Evolutionary conservation across 805 yeast genomes (phyloP).

Genomic region (Wickerhamomyces alni): DNA sequence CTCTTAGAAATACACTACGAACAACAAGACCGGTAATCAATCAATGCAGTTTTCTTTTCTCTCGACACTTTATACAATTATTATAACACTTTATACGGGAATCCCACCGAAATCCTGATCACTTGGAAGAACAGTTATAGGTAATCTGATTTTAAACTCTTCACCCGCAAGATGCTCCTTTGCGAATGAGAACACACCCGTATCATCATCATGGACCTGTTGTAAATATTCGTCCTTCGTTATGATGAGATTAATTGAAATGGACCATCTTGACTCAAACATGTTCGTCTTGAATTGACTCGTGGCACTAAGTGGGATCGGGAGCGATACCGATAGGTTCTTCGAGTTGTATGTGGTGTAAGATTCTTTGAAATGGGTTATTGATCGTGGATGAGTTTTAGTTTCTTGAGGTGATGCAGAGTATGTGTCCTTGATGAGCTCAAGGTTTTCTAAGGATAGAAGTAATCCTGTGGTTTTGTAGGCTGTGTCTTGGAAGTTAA

Average conservation of each 20-base stretch:
- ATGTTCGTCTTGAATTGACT: slow-evolving; percentile 35
- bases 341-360: slow-evolving; percentile 24
- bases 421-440: slow-evolving; percentile 28
- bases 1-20: too few species aligned
- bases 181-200: slow-evolving; percentile 29
- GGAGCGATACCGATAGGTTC: slow-evolving; percentile 24
- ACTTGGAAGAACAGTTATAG: slow-evolving; percentile 39
- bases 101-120: slow-evolving; percentile 44
- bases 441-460: slow-evolving; percentile 29
- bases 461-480: slow-evolving; percentile 34
- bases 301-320: slow-evolving; percentile 29
- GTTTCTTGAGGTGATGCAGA: slow-evolving; percentile 10
- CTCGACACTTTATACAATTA: too few species aligned
- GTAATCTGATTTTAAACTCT: slow-evolving; percentile 38
- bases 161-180: slow-evolving; percentile 30
- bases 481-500: slow-evolving; percentile 21
- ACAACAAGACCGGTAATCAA: too few species aligned
- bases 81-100: slow-evolving; percentile 12
- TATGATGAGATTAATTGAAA: slow-evolving; percentile 31
- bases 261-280: slow-evolving; percentile 33
- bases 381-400: slow-evolving; percentile 7
- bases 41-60: too few species aligned
- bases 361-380: slow-evolving; percentile 25
- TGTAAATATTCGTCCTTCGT: slow-evolving; percentile 14
- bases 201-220: slow-evolving; percentile 28